Conservation (phyloP, 345 rosid species). For the Bruguiera gymnorhiza region DNA sequence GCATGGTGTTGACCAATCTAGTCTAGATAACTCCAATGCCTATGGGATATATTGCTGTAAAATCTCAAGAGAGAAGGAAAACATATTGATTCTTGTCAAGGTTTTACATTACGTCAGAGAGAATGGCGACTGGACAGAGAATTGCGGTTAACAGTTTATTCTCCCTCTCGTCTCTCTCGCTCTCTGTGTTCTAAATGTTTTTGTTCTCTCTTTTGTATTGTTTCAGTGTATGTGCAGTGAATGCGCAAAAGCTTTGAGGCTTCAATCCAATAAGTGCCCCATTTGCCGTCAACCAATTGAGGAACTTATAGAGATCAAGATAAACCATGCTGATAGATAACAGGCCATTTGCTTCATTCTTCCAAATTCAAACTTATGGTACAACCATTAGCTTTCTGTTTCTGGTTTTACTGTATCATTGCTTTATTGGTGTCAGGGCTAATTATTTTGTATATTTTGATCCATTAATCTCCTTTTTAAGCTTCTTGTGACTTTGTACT, state of each 20-base stretch:
- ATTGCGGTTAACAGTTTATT: not conserved
- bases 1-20: no score
- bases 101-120: not conserved
- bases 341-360: constrained; percentile 23
- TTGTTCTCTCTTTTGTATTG: constrained; percentile 18
- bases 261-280: constrained; percentile 84
- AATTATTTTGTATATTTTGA: constrained; percentile 7
- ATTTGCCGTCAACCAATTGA: constrained; percentile 82
- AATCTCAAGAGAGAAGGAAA: not conserved
- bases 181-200: not conserved
- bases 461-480: not conserved
- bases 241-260: constrained; percentile 74
- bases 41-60: not conserved
- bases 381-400: constrained; percentile 12
- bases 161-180: not conserved
- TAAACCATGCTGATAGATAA: constrained; percentile 43
- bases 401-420: not conserved
- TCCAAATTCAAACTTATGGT: constrained; percentile 27
- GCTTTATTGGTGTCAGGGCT: not conserved
- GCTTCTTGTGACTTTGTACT: constrained; percentile 14
- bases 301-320: constrained; percentile 77
- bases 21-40: no score
- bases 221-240: constrained; percentile 77
- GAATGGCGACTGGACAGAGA: not conserved
- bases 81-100: constrained; percentile 1